Evolutionary conservation across 2,329 filamentous ascomycete species (phyloP), one percentile per base, ranked within the genome.

Genomic region (Hypoxylon sp.): DNA sequence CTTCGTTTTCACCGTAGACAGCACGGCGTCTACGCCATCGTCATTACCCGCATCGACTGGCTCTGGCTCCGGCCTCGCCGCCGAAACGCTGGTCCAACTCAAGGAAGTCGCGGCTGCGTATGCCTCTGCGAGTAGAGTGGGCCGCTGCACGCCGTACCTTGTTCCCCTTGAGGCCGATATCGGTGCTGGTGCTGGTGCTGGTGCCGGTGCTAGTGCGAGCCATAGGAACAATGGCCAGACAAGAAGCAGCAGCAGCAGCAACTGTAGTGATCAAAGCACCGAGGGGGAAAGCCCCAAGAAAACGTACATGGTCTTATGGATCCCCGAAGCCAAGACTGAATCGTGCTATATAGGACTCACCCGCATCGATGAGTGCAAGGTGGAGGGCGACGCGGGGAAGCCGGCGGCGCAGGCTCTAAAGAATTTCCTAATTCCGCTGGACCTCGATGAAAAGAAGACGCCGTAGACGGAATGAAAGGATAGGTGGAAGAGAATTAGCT

Each of bases 311-410:
- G 35, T 66, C 3, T 11, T 61, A n/a, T 64, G 59, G 39, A 17
- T 61, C 0, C 19, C 59, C 8, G 5, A 26, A 4, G 51, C 19
- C 9, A 53, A 48, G 2, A 11, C 6, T 5, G 60, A 47, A 3
- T 50, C 14, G 31, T 54, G 71, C 13, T 71, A 67, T 35, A 37
- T 74, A 3, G 72, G 69, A 0, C 26, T 62, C 6, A 64, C 55
- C 31, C 75, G 75, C 42, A 67, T 82, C 24, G 63, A 72, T 3
- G 71, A 24, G 5, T n/a, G 74, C 81, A 81, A 80, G 66, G 71
- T 81, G 1, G 81, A 82, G 63, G 79, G 81, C n/a, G 67, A 75
- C 9, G 60, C 59, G 42, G 65, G 70, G n/a, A 78, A 74, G 48
- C 67, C 75, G 3, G 75, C 81, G 3, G 65, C 53, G 6, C 48